Evolutionary conservation across 192 early-diverging fungal genomes (phyloP), one percentile per base, ranked within the genome.

Genomic region (Coemansia sp.): DNA sequence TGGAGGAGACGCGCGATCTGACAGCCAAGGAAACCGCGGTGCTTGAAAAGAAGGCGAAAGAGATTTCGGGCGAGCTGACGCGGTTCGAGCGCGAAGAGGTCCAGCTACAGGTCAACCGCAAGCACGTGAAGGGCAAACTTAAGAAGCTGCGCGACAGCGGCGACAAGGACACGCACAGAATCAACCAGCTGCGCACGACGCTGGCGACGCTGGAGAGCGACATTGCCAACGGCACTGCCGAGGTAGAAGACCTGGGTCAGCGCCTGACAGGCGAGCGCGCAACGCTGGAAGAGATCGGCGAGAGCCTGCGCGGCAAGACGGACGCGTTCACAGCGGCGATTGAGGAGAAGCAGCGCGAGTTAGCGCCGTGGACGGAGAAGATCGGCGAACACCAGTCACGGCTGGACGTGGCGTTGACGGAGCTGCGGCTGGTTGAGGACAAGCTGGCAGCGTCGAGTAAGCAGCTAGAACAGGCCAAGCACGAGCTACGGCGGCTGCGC

Each of bases 281-380:
- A 10, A 71, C 71, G 47, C 71, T 98, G 42, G 91, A 93, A 47
- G 80, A 86, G 25, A 94, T 98, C 54, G 81, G 82, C 31, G 82
- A 88, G 62, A 81, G 87, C 35, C 75, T 98, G 48, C 84, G 86
- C 79, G 91, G 89, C 33, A 98, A 98, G 69, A 97, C 97, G 0
- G 86, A 92, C 30, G 81, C 54, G n/a, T 89, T 90, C 61, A 86
- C 92, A 40, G 67, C 77, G 24, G 70, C 92, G 42, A 94, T 99
- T 19, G 92, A 92, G 63, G 79, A 88, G 48, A 85, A 92, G 59
- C 92, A 99, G 69, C 84, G 83, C 23, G 85, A 92, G 56, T 73
- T 97, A 18, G 87, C 86, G 5, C 97, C 95, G 1, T 95, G 91
- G 91, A 81, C 80, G 40, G 92, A 95, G 58, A 89, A 88, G 69